Conservation (phyloP, 371 early-diverging fungal genomes). For the Basidiobolus meristosporus region DNA sequence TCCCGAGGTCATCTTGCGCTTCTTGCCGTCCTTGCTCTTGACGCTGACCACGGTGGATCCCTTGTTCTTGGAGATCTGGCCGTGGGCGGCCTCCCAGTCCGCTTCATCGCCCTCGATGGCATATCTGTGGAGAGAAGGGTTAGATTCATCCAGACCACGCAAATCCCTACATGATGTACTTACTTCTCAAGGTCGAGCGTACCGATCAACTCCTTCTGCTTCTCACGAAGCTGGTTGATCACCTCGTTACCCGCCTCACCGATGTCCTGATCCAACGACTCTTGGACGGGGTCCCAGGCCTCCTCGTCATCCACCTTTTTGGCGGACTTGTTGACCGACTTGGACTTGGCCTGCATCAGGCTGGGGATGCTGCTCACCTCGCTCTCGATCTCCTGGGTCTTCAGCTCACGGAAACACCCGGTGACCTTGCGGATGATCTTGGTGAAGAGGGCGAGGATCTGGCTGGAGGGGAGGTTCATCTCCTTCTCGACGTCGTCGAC, state of each 20-base stretch:
- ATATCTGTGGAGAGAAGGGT: too few species aligned
- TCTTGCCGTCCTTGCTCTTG: too few species aligned
- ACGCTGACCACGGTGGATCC: conserved; percentile 51
- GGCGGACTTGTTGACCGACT: too few species aligned
- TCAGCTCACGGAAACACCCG: conserved; percentile 32
- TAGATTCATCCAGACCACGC: too few species aligned
- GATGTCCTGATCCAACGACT: conserved; percentile 55
- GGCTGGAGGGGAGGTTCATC: conserved; percentile 59
- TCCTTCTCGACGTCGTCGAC: conserved; percentile 75
- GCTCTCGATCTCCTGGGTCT: conserved; percentile 17
- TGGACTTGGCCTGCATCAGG: too few species aligned
- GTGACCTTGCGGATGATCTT: conserved; percentile 70
- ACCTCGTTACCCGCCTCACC: conserved; percentile 56
- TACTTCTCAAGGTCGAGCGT: conserved; percentile 53
- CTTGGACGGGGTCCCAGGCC: conserved; percentile 62
- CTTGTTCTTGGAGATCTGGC: conserved; percentile 23
- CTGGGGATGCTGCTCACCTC: conserved; percentile 6
- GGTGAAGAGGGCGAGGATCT: conserved; percentile 83
- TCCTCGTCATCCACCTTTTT: conserved; percentile 42
- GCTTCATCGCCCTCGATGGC: conserved; percentile 24
- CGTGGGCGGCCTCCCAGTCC: conserved; percentile 45
- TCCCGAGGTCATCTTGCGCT: too few species aligned
- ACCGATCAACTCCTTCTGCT: conserved; percentile 72
- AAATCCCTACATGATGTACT: too few species aligned
- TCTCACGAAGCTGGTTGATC: conserved; percentile 31